These are phyloP conservation scores for Lithospermum erythrorhizon DNA, from an alignment of 257 asterid species.

Conservation along the genomic window DNA sequence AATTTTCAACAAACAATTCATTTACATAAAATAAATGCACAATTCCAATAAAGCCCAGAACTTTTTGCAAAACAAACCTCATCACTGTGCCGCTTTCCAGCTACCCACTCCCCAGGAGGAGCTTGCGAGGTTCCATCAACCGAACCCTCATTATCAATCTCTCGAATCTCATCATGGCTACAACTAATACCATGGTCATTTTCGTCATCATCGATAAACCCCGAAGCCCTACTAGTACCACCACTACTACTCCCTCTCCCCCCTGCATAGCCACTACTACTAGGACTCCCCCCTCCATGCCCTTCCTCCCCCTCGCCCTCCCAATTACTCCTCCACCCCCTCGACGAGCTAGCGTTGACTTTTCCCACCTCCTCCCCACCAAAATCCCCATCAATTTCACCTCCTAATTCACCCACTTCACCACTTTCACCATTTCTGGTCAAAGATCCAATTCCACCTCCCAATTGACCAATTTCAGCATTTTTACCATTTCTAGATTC, in stretches of 20 bases:
- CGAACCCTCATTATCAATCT: slow-evolving; percentile 27
- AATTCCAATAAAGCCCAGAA: not conserved
- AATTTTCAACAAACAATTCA: too few species aligned
- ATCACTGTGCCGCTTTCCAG: slow-evolving; percentile 70
- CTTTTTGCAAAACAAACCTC: slow-evolving; percentile 42
- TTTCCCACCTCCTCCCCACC: slow-evolving; percentile 27
- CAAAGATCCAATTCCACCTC: too few species aligned
- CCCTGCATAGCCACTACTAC: slow-evolving; percentile 94
- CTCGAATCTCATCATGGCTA: slow-evolving; percentile 27
- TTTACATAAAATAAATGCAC: too few species aligned
- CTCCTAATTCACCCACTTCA: too few species aligned
- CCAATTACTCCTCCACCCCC: slow-evolving; percentile 36
- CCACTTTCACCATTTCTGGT: too few species aligned
- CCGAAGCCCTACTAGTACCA: slow-evolving; percentile 31
- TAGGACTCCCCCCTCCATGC: slow-evolving; percentile 65
- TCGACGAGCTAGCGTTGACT: slow-evolving; percentile 16
- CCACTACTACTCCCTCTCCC: slow-evolving; percentile 89
- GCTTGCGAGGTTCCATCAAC: slow-evolving; percentile 22
- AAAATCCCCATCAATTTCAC: too few species aligned
- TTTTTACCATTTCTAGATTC: too few species aligned
- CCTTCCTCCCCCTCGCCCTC: slow-evolving; percentile 45
- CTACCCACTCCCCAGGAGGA: slow-evolving; percentile 39
- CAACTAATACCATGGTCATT: slow-evolving; percentile 5
- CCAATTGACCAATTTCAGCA: too few species aligned
- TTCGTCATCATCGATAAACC: slow-evolving; percentile 30